Evolutionary conservation across 306 rosid species (phyloP), one percentile per base, ranked within the genome.

Genomic region (Vachellia collinsii): DNA sequence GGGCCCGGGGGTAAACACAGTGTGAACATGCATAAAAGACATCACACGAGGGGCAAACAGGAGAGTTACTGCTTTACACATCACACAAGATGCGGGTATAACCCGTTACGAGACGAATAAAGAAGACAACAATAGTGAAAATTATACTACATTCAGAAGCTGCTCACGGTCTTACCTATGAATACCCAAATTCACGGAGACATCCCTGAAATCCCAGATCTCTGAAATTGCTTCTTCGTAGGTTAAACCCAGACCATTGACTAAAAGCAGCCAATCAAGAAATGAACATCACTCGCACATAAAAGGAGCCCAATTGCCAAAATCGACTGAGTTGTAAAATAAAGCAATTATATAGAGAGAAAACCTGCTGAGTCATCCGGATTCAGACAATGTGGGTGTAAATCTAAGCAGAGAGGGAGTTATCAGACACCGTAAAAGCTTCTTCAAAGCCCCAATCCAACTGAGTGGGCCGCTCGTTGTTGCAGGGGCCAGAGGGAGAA

Each of bases 371-470:
- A 72, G 75, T 48, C 48, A 36, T 39, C 67, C 66, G 7, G 36
- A 61, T 20, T 72, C 80, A 76, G 83, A 74, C 83, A 91, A 88
- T 87, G 89, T 77, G 86, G 44, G 80, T 51, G 74, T 84, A 85
- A 91, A 91, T 90, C 91, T 90, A 88, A 91, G 98, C 73, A 89
- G 91, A 41, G 86, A 79, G 41, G 91, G 92, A 91, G 91, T 92
- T 86, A 85, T 87, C 89, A 62, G 64, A 78, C 82, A 37, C 70
- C 70, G 51, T 34, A 48, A 68, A 79, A 42, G 79, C 84, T 82
- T 89, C 63, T 69, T 51, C 41, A 71, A 66, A 81, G 82, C 59
- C 76, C 75, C 74, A 69, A 61, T 36, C 78, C 11, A 63, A 61
- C 72, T 1, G 58, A 74, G 61, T 63, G 79, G 78, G 83, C 67